phyloP scores from a whole-genome alignment of 2,329 filamentous ascomycete genomes.

The Balansia obtecta region DNA sequence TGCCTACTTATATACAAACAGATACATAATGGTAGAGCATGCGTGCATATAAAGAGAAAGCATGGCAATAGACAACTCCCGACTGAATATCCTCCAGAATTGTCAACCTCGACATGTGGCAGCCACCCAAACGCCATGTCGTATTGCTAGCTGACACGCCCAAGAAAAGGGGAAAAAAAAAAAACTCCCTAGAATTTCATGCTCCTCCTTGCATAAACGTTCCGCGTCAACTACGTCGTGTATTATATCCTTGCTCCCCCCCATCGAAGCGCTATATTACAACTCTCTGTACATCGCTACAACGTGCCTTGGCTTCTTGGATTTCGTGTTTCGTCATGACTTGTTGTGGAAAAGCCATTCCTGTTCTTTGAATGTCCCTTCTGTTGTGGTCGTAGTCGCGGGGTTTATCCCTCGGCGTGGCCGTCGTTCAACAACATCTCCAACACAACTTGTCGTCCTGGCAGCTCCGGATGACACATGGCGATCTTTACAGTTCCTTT shows the following conservation, averaged over 20 bases:
- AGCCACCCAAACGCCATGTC: slow-evolving; percentile 1
- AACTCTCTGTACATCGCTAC: too few relatives aligned
- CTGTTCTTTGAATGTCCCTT: not conserved
- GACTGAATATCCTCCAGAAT: not conserved
- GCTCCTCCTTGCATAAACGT: not conserved
- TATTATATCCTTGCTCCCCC: too few relatives aligned
- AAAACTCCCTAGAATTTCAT: too few relatives aligned
- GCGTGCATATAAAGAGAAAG: not conserved
- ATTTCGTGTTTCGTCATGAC: too few relatives aligned
- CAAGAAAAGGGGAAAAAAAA: too few relatives aligned
- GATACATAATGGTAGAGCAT: not conserved
- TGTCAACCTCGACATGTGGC: not conserved
- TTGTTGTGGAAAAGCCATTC: too few relatives aligned
- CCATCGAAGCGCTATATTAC: too few relatives aligned
- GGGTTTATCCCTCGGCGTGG: slow-evolving; percentile 35
- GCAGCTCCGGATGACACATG: slow-evolving; percentile 85
- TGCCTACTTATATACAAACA: not conserved
- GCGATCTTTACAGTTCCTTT: slow-evolving; percentile 82
- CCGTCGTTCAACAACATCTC: slow-evolving; percentile 90
- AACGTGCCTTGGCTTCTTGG: too few relatives aligned
- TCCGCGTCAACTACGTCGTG: not conserved
- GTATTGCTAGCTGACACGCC: not conserved
- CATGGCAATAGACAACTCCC: not conserved
- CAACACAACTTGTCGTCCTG: slow-evolving; percentile 75
- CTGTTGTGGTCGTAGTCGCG: not conserved